Evolutionary conservation across 768 basidiomycete genomes (phyloP), one percentile per base, ranked within the genome.

Genomic region (Suillus weaverae): DNA sequence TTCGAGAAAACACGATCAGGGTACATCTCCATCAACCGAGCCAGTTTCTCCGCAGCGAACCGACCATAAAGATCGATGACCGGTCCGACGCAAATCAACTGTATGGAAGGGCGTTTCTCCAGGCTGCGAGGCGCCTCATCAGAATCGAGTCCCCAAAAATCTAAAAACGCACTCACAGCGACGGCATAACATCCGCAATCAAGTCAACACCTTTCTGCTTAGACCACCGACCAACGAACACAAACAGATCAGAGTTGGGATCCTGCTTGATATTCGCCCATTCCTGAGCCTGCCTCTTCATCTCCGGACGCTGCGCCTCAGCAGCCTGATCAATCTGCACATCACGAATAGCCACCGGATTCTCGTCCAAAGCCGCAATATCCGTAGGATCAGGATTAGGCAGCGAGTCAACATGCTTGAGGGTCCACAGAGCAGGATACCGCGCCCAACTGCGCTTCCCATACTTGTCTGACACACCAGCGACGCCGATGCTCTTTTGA

Each of bases 171-270:
- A 84, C 91, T 70, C 72, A 92, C 89, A 97, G 72, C 4, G 86
- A 84, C 30, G 95, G 95, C 92, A 97, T 92, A 67, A 97, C 89
- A 77, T 97, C 95, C 10, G 95, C 95, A 69, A 97, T 97, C 50
- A 97, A 81, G 79, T 97, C 95, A n/a, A 97, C 94, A 78, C 92
- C 95, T 78, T 97, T 97, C 77, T 97, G 95, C 77, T 97, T 97
- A 6, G 95, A 97, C 95, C 95, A 97, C 67, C 95, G 90, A 74
- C 95, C 95, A 68, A 97, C 95, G 77, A 97, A 97, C 67, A 97
- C 95, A 73, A 97, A 97, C 55, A 97, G 76, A 74, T 96, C 94
- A 2, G 94, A 88, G 46, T 92, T 80, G 1, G 95, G 90, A 71
- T 97, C 94, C 71, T 97, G 95, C 73, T 89, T 90, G 78, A 97